Evolutionary conservation across 139 green algal species (phyloP).

Genomic region (Prasinococcaceae sp.): DNA sequence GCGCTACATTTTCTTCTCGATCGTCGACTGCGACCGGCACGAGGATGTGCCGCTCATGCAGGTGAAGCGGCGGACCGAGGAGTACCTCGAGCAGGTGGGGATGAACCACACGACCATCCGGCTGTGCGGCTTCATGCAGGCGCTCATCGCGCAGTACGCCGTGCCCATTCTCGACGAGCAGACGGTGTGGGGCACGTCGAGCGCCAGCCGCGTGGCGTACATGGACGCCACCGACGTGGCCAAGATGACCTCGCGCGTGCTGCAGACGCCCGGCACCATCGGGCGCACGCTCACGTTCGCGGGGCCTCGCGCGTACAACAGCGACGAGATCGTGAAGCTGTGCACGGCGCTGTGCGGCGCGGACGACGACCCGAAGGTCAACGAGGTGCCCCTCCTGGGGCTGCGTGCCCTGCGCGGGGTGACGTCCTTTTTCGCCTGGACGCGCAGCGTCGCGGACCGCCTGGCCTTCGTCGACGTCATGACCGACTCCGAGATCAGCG

Average conservation of each 20-base stretch:
- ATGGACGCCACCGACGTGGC: slow-evolving; percentile 81
- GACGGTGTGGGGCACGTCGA: slow-evolving; percentile 88
- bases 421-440: slow-evolving; percentile 80
- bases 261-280: slow-evolving; percentile 48
- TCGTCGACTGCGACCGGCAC: slow-evolving; percentile 89
- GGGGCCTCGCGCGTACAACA: slow-evolving; percentile 78
- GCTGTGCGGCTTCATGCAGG: slow-evolving; percentile 93
- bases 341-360: neutral
- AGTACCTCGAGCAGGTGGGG: slow-evolving; percentile 62
- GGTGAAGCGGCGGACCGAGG: slow-evolving; percentile 68
- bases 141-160: slow-evolving; percentile 94
- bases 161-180: slow-evolving; percentile 95
- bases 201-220: slow-evolving; percentile 84
- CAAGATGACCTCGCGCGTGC: slow-evolving; percentile 63
- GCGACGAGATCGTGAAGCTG: slow-evolving; percentile 35
- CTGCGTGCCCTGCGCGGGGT: slow-evolving; percentile 30
- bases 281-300: slow-evolving; percentile 71
- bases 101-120: slow-evolving; percentile 87
- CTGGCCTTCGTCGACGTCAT: slow-evolving; percentile 45
- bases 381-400: neutral
- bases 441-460: slow-evolving; percentile 76
- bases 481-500: slow-evolving; percentile 23
- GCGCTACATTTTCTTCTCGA: slow-evolving; percentile 94
- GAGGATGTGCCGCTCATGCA: slow-evolving; percentile 59
- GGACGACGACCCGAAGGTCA: neutral